A percentile compares a stretch with the other conserved stretches of the same genome.
phyloP scores from a whole-genome alignment of 1,139 yeast species.

The Yamadazyma conglobata region DNA sequence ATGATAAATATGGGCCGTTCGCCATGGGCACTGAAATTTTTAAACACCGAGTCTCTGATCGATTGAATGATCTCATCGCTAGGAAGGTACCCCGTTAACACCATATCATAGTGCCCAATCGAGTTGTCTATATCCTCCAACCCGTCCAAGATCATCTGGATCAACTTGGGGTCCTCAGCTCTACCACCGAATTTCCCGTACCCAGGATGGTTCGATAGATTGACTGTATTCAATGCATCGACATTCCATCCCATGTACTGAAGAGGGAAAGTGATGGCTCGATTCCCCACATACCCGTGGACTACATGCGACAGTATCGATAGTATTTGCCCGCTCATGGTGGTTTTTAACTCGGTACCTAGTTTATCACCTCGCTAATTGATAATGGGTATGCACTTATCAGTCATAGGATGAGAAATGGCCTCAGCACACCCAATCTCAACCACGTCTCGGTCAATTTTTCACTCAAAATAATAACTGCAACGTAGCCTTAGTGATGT shows the following conservation, averaged over 20 bases:
- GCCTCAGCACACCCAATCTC: no score
- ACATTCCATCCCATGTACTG: slow-evolving; percentile 46
- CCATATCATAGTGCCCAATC: slow-evolving; percentile 18
- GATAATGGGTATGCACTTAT: no score
- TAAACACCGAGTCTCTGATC: slow-evolving; percentile 17
- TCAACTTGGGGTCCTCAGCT: slow-evolving; percentile 10
- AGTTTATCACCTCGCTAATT: no score
- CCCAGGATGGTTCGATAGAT: slow-evolving; percentile 46
- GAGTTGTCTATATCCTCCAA: slow-evolving; percentile 15
- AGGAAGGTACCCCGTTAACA: slow-evolving; percentile 39
- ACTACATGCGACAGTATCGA: slow-evolving; percentile 44
- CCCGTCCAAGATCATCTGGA: slow-evolving; percentile 32
- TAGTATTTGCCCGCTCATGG: slow-evolving; percentile 23
- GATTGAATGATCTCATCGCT: slow-evolving; percentile 29
- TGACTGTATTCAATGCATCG: slow-evolving; percentile 40
- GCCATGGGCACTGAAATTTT: slow-evolving; percentile 12
- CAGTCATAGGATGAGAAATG: no score
- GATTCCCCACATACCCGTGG: slow-evolving; percentile 47
- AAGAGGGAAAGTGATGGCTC: slow-evolving; percentile 41
- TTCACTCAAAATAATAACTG: background rate
- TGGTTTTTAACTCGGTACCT: no score
- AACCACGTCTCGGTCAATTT: no score
- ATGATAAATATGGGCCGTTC: slow-evolving; percentile 49
- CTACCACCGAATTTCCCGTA: slow-evolving; percentile 38
- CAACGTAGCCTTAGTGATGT: no score